These are phyloP conservation scores for Cyberlindnera nakhonratchasimensis DNA, from an alignment of 805 yeast genomes.

Conservation along the genomic window DNA sequence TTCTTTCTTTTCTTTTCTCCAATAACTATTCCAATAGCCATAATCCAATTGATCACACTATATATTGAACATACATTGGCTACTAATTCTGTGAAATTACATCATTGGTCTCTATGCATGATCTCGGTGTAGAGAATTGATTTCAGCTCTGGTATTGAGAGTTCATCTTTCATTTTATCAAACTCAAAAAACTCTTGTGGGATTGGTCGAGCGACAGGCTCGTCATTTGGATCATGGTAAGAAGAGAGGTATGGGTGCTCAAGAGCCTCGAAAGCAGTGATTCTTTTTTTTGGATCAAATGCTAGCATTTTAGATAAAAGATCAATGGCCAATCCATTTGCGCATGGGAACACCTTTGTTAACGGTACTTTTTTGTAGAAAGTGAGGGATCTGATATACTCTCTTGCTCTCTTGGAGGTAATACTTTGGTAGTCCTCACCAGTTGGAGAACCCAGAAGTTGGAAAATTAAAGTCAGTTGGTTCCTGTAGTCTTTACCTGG, in stretches of 20 bases:
- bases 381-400: conserved; percentile 80
- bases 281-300: conserved; percentile 79
- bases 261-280: conserved; percentile 80
- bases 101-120: conserved; percentile 1
- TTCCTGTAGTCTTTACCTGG: conserved; percentile 95
- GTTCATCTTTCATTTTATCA: conserved; percentile 76
- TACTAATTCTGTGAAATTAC: not conserved
- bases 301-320: conserved; percentile 60
- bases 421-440: conserved; percentile 73
- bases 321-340: conserved; percentile 67
- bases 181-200: conserved; percentile 88
- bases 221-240: conserved; percentile 95
- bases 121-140: conserved; percentile 77
- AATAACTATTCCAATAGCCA: not conserved
- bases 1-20: not conserved
- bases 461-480: conserved; percentile 81
- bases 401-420: conserved; percentile 80
- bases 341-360: conserved; percentile 41
- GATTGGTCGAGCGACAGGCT: conserved; percentile 80
- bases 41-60: not conserved
- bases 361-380: conserved; percentile 59
- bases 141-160: conserved; percentile 74
- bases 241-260: conserved; percentile 79
- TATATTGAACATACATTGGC: not conserved
- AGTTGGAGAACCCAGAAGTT: conserved; percentile 83